phyloP scores from a whole-genome alignment of 331 rosid species.

The Telfairia occidentalis region DNA sequence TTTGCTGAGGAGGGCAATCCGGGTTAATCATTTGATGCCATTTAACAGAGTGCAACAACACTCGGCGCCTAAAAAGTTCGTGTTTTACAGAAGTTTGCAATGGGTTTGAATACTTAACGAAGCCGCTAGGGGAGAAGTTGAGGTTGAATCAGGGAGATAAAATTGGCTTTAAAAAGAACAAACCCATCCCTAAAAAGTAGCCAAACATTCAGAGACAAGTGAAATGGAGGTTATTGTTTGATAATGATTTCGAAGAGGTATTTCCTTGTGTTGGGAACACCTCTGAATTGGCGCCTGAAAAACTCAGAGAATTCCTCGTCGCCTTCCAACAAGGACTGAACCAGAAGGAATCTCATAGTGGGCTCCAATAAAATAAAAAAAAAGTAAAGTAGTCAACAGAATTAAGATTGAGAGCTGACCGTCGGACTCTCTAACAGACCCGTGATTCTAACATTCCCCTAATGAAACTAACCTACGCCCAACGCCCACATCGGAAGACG shows the following conservation, averaged over 20 bases:
- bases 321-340: constrained; percentile 3
- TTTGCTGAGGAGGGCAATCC: not conserved
- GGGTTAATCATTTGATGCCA: not conserved
- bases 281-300: not conserved
- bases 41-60: not conserved
- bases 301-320: constrained; percentile 10
- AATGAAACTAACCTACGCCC: not conserved
- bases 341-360: constrained; percentile 8
- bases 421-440: not conserved
- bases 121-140: not conserved
- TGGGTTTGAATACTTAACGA: not conserved
- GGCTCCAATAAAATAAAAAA: constrained; percentile 11
- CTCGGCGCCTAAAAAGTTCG: not conserved
- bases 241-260: not conserved
- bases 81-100: not conserved
- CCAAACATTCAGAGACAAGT: not conserved
- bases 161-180: not conserved
- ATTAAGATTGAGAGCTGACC: constrained; percentile 2
- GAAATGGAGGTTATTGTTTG: not conserved
- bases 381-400: constrained; percentile 3
- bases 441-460: not conserved
- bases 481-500: not conserved
- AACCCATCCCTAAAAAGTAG: not conserved
- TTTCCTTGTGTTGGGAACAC: not conserved
- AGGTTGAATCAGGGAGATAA: not conserved